Percentiles rank a stretch among this genome's conserved stretches.
Conservation (phyloP, 768 basidiomycete genomes). For the Panaeolus papilionaceus region DNA sequence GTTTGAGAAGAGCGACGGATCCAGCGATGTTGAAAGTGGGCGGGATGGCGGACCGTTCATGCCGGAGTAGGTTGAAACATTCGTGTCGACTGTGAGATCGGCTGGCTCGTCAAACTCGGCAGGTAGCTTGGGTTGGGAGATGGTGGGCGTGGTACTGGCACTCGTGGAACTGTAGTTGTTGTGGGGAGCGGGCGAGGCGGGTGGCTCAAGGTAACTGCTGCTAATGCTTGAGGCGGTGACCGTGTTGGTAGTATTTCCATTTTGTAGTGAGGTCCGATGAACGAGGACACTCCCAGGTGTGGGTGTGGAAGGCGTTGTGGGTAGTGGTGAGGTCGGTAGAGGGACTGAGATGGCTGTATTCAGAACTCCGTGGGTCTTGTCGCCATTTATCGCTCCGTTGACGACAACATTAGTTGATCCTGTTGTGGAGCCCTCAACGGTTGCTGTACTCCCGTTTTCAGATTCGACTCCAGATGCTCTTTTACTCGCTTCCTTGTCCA, state of each 20-base stretch:
- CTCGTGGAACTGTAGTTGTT: constrained; percentile 36
- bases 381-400: background rate
- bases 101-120: background rate
- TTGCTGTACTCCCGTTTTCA: background rate
- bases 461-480: background rate
- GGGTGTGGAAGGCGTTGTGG: constrained; percentile 32
- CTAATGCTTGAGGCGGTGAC: constrained; percentile 19
- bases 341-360: constrained; percentile 16
- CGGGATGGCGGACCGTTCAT: constrained; percentile 20
- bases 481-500: background rate
- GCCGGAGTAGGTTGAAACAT: constrained; percentile 6
- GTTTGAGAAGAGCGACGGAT: constrained; percentile 37
- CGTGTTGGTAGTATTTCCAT: background rate
- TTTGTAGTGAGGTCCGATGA: constrained; percentile 19
- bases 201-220: constrained; percentile 27
- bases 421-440: background rate
- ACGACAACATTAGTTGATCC: background rate
- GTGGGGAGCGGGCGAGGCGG: constrained; percentile 22
- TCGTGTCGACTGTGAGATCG: constrained; percentile 13
- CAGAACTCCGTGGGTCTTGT: background rate
- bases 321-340: constrained; percentile 18
- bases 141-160: constrained; percentile 31
- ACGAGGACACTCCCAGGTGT: constrained; percentile 31
- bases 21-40: constrained; percentile 12
- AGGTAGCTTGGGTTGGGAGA: background rate